A percentile compares a stretch with the other conserved stretches of the same genome.
These are phyloP conservation scores for Phytophthora podocarpi DNA, from an alignment of 352 stramenopile genomes.

Conservation along the genomic window DNA sequence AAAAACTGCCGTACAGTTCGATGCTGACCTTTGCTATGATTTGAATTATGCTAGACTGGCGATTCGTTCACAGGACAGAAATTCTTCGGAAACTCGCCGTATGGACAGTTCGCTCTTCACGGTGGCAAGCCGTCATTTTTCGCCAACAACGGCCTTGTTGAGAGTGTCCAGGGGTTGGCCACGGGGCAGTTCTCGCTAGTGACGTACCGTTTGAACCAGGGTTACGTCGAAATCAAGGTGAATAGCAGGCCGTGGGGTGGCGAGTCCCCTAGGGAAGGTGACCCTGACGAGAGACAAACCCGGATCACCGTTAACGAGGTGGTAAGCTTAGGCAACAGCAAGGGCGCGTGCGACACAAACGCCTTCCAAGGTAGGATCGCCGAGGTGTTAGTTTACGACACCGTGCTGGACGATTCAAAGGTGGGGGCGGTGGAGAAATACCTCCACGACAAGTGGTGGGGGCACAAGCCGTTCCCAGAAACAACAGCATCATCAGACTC, in stretches of 20 bases:
- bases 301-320: constrained; percentile 53
- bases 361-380: constrained; percentile 62
- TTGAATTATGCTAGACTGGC: constrained; percentile 20
- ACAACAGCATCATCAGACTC: background rate
- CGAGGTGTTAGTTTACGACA: constrained; percentile 61
- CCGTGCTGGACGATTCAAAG: constrained; percentile 39
- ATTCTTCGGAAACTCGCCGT: constrained; percentile 73
- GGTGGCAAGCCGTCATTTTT: constrained; percentile 63
- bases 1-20: background rate
- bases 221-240: constrained; percentile 54
- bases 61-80: constrained; percentile 58
- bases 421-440: constrained; percentile 47
- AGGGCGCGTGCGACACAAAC: constrained; percentile 57
- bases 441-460: constrained; percentile 57
- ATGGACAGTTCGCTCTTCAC: constrained; percentile 70
- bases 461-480: constrained; percentile 27
- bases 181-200: constrained; percentile 43
- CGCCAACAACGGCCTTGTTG: constrained; percentile 48
- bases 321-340: constrained; percentile 63
- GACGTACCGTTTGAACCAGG: constrained; percentile 50
- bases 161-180: constrained; percentile 24
- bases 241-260: constrained; percentile 37
- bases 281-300: constrained; percentile 18
- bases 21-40: background rate
- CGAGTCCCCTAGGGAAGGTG: constrained; percentile 6